Evolutionary conservation across 2,329 filamentous ascomycete species (phyloP).

Genomic region (Penicillium sp.): DNA sequence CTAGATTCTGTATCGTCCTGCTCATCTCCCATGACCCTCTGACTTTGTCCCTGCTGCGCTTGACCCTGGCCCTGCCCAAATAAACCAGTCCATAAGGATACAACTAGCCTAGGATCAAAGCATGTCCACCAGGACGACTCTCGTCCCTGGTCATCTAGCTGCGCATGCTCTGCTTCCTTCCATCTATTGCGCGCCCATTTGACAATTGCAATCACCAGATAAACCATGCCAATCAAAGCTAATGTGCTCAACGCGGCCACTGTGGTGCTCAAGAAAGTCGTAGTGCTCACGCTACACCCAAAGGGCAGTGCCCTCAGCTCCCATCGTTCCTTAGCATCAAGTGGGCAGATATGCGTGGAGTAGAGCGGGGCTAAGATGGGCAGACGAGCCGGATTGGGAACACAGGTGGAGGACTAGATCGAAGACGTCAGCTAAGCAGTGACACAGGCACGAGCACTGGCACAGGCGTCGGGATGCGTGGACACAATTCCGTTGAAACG

Average conservation of each 20-base stretch:
- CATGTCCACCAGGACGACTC: not conserved
- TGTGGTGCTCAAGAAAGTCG: conserved; percentile 37
- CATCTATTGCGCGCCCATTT: conserved; percentile 9
- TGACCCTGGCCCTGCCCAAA: not conserved
- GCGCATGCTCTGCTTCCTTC: conserved; percentile 12
- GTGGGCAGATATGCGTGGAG: conserved; percentile 37
- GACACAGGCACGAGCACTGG: too few relatives aligned
- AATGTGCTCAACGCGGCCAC: conserved; percentile 33
- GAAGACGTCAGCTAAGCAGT: not conserved
- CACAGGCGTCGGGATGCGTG: not conserved
- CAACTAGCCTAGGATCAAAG: not conserved
- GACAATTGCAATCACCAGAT: conserved; percentile 16
- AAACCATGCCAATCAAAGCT: conserved; percentile 19
- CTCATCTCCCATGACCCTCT: conserved; percentile 4
- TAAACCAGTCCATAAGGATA: not conserved
- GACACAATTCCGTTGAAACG: not conserved
- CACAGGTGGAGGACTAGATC: conserved; percentile 40
- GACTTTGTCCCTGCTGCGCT: conserved; percentile 1
- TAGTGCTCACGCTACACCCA: conserved; percentile 42
- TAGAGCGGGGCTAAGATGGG: conserved; percentile 40
- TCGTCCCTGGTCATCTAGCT: not conserved
- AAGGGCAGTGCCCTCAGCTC: conserved; percentile 40
- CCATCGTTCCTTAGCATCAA: conserved; percentile 42
- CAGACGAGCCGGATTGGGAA: conserved; percentile 36
- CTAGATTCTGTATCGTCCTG: conserved; percentile 21